Conservation (phyloP, 2,329 filamentous ascomycete genomes). For the Corinectria fuckeliana region DNA sequence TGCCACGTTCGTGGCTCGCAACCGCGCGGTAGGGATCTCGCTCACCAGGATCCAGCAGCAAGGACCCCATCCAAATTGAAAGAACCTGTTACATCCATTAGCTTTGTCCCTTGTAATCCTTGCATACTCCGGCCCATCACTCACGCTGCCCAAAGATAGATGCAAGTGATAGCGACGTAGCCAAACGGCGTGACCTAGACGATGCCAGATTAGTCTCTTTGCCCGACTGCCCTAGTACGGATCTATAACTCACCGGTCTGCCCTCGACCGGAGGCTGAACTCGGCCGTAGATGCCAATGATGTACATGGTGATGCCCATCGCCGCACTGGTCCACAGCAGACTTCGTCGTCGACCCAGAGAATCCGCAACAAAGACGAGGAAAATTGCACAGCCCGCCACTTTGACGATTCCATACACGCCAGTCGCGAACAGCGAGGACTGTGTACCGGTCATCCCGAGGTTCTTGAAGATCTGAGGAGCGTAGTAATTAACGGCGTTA, state of each 20-base stretch:
- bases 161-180: constrained; percentile 73
- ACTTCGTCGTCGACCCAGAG: constrained; percentile 66
- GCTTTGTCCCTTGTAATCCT: not conserved
- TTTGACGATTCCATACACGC: constrained; percentile 77
- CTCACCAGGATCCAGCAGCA: constrained; percentile 74
- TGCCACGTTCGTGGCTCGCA: constrained; percentile 71
- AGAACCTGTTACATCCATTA: constrained; percentile 52
- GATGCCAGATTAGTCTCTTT: not conserved
- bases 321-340: constrained; percentile 70
- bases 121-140: constrained; percentile 16
- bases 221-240: not conserved
- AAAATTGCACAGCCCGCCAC: constrained; percentile 68
- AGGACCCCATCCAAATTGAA: constrained; percentile 74
- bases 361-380: constrained; percentile 72
- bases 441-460: constrained; percentile 65
- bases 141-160: constrained; percentile 71
- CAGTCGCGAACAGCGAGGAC: constrained; percentile 72
- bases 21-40: constrained; percentile 72
- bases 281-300: constrained; percentile 74
- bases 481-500: constrained; percentile 65
- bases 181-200: constrained; percentile 66
- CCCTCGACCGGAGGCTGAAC: constrained; percentile 63
- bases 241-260: constrained; percentile 45
- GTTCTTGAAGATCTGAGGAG: constrained; percentile 71
- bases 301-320: constrained; percentile 69